Evolutionary conservation across 345 rosid species (phyloP).

Genomic region (Euphorbia peplus): DNA sequence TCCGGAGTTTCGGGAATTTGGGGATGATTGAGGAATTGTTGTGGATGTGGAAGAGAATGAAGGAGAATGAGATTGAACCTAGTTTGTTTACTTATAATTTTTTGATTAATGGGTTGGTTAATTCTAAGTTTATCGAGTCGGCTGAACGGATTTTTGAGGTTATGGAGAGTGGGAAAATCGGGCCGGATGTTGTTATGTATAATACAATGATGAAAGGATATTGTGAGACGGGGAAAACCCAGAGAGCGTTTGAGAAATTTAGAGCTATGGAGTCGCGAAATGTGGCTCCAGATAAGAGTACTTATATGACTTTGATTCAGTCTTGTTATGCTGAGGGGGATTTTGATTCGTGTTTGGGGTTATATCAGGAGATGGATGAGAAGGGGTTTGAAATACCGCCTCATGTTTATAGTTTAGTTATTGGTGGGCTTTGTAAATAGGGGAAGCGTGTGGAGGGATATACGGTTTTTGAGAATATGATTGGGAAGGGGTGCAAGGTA

Average conservation of each 20-base stretch:
- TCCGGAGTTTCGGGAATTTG: constrained; percentile 70
- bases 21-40: constrained; percentile 91
- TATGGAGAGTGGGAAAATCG: constrained; percentile 41
- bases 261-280: constrained; percentile 60
- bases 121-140: constrained; percentile 62
- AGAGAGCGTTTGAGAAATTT: constrained; percentile 60
- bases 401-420: constrained; percentile 72
- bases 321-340: constrained; percentile 66
- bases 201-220: constrained; percentile 67
- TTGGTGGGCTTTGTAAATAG: constrained; percentile 73
- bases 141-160: constrained; percentile 50
- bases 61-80: constrained; percentile 76
- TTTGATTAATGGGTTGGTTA: constrained; percentile 70
- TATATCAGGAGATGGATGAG: constrained; percentile 87
- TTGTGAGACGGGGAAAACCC: constrained; percentile 60
- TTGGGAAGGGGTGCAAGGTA: too few species aligned
- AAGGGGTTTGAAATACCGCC: constrained; percentile 62
- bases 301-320: constrained; percentile 39
- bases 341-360: constrained; percentile 57
- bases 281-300: constrained; percentile 64
- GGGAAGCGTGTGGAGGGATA: constrained; percentile 11
- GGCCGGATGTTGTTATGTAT: constrained; percentile 38
- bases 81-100: constrained; percentile 71
- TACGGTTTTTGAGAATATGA: too few species aligned
- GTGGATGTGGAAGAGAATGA: constrained; percentile 92